Evolutionary conservation across 1,284 basidiomycete genomes (phyloP), one percentile per base, ranked within the genome.

Genomic region (Ustilago xerochloae): DNA sequence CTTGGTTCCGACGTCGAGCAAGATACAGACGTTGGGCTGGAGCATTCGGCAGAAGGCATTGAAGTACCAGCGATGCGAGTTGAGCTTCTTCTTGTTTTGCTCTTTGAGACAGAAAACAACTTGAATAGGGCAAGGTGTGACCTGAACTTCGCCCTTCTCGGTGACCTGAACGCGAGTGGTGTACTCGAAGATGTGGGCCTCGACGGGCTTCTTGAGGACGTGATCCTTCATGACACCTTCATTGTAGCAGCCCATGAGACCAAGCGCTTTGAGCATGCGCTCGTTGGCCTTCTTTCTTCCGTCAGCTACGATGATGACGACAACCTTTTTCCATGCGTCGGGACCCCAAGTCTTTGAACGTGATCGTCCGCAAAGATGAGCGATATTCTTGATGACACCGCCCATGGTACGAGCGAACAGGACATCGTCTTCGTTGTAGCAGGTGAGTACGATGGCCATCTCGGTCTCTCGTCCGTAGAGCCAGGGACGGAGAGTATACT

Each of bases 261-360:
- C 87, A 4, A 86, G 88, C 80, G 93, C 95, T 85, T 97, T 95
- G 16, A 98, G 89, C 4, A 98, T 94, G 10, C 95, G 91, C 13
- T 94, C 93, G 84, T 97, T 93, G 30, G 97, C 88, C 77, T 93
- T 92, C 83, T 91, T 92, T 29, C 97, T 90, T 1, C 96, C 97
- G 82, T 99, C 96, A 0, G 95, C 92, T 26, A 99, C 91, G 73
- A 99, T 97, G 51, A 75, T 61, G 28, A 84, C 81, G 13, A 81
- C 80, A 16, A 84, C 80, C 89, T 97, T 97, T 84, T 97, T 93
- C 96, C 96, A 99, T 1, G 93, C 91, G 61, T 97, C 93, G 5
- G 90, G 89, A 2, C 96, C 96, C 96, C 96, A 99, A 0, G 93
- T 95, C 70, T 93, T 90, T 16, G 93, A 95, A 78, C 93, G 93